Conservation (phyloP, 805 yeast species). For the Saccharomycodes ludwigii region DNA sequence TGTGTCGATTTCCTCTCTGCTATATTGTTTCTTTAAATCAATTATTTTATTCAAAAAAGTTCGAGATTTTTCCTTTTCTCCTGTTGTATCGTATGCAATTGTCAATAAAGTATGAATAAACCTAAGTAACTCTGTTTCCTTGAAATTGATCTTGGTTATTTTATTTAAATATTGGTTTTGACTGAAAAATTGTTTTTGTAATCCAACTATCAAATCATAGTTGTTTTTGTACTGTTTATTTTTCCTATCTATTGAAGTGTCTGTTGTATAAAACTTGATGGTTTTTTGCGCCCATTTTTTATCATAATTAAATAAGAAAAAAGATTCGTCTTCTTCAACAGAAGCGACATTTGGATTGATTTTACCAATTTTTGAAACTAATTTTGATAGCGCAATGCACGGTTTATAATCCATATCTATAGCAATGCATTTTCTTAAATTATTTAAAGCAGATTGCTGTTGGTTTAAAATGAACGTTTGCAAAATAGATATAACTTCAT, state of each 20-base stretch:
- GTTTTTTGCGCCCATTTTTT: slow-evolving; percentile 21
- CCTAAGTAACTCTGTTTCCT: slow-evolving; percentile 1
- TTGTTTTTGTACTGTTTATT: slow-evolving; percentile 10
- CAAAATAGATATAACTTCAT: slow-evolving; percentile 23
- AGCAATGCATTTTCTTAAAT: slow-evolving; percentile 57
- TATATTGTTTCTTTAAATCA: not conserved
- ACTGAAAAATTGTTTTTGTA: slow-evolving; percentile 1
- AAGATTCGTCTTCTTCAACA: slow-evolving; percentile 30
- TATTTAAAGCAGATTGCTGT: slow-evolving; percentile 37
- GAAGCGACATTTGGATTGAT: slow-evolving; percentile 26
- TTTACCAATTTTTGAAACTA: slow-evolving; percentile 32
- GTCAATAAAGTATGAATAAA: slow-evolving; percentile 1
- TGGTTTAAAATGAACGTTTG: slow-evolving; percentile 41
- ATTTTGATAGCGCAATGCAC: slow-evolving; percentile 46
- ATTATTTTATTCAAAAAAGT: not conserved
- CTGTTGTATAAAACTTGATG: slow-evolving; percentile 30
- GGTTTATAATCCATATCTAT: slow-evolving; percentile 58
- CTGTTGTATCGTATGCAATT: not conserved
- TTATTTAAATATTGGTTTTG: slow-evolving; percentile 1
- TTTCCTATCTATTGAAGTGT: slow-evolving; percentile 23
- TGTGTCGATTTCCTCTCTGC: not conserved
- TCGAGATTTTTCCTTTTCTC: slow-evolving; percentile 1
- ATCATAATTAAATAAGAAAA: slow-evolving; percentile 22
- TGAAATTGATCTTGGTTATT: too few relatives aligned
- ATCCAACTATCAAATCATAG: slow-evolving; percentile 1